A percentile compares a stretch with the other conserved stretches of the same genome.
phyloP scores from a whole-genome alignment of 1,284 basidiomycete genomes.

The Cutaneotrichosporon mucoides region DNA sequence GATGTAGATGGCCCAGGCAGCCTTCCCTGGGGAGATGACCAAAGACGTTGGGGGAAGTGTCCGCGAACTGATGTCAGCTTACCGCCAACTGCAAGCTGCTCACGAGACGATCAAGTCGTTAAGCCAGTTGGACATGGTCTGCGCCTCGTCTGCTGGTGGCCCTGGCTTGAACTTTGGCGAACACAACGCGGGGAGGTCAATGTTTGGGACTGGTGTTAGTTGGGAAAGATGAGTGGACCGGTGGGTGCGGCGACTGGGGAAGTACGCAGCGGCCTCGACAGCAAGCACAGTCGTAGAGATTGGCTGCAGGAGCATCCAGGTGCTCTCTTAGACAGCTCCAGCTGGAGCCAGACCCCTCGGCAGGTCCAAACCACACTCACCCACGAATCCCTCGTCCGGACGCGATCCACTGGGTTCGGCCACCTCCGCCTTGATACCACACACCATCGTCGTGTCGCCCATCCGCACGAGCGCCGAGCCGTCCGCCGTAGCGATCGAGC shows the following conservation, averaged over 20 bases:
- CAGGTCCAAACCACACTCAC: constrained; percentile 51
- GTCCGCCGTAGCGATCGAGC: constrained; percentile 84
- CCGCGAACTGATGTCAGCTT: constrained; percentile 56
- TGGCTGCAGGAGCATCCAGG: too few relatives aligned
- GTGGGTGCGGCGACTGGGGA: too few relatives aligned
- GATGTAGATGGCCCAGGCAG: constrained; percentile 87
- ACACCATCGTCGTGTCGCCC: constrained; percentile 84
- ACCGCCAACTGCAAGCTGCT: constrained; percentile 13
- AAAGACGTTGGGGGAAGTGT: constrained; percentile 65
- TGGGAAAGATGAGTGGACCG: too few relatives aligned
- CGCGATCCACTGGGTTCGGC: constrained; percentile 75
- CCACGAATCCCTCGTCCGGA: constrained; percentile 73
- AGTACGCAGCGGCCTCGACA: too few relatives aligned
- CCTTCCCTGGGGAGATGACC: constrained; percentile 71
- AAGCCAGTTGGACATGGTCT: constrained; percentile 75
- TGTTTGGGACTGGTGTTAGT: constrained; percentile 62
- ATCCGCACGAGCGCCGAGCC: constrained; percentile 85
- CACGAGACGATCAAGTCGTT: constrained; percentile 71
- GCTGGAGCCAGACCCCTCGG: too few relatives aligned
- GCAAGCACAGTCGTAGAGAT: too few relatives aligned
- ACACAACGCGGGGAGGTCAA: constrained; percentile 88
- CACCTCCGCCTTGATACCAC: constrained; percentile 91
- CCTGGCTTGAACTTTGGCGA: constrained; percentile 91
- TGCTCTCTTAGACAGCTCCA: too few relatives aligned
- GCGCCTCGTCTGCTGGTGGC: constrained; percentile 86